A percentile compares a stretch with the other conserved stretches of the same genome.
These are phyloP conservation scores for Rosa multiflora DNA, from an alignment of 306 rosid species.

Conservation along the genomic window DNA sequence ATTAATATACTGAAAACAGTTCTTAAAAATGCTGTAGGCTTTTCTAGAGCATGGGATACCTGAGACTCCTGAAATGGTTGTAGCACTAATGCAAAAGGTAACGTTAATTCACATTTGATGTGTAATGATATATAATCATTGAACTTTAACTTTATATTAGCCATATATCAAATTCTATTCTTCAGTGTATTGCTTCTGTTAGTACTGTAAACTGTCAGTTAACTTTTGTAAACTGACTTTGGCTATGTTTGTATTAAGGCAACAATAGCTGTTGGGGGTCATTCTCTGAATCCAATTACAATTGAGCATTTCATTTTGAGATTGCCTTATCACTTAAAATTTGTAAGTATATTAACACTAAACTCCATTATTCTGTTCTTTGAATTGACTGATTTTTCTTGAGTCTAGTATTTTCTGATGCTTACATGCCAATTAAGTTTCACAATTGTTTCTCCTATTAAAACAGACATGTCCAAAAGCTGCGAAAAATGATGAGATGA, in stretches of 20 bases:
- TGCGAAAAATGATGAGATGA: conserved; percentile 74
- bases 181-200: not conserved
- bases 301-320: conserved; percentile 96
- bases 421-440: conserved; percentile 20
- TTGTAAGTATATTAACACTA: conserved; percentile 49
- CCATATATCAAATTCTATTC: not conserved
- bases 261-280: conserved; percentile 78
- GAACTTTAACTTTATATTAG: not conserved
- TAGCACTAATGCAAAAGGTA: conserved; percentile 93
- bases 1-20: conserved; percentile 2
- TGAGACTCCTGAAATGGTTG: conserved; percentile 88
- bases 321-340: conserved; percentile 90
- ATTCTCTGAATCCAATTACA: conserved; percentile 79
- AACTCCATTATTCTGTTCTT: conserved; percentile 6
- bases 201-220: not conserved
- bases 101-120: conserved; percentile 6
- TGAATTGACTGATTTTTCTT: conserved; percentile 8
- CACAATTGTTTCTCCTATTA: conserved; percentile 22
- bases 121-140: not conserved
- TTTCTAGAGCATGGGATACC: conserved; percentile 84
- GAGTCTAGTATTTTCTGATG: not conserved
- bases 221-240: not conserved
- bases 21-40: conserved; percentile 52
- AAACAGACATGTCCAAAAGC: conserved; percentile 81
- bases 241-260: conserved; percentile 48